Evolutionary conservation across 2,329 filamentous ascomycete genomes (phyloP).

Genomic region (Cordyceps fumosorosea): DNA sequence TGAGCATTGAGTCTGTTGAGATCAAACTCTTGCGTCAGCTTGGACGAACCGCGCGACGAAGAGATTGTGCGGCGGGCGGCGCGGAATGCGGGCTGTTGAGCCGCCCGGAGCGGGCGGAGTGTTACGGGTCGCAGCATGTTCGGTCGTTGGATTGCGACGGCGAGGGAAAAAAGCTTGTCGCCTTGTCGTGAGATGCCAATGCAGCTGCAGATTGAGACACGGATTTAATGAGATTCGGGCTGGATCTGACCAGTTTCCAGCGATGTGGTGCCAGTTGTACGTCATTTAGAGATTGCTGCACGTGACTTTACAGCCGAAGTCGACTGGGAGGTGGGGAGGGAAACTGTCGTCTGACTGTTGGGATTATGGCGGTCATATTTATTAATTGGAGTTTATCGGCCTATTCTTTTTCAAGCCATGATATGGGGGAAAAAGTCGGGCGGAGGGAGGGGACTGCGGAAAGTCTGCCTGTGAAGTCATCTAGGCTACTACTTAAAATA

Average conservation of each 20-base stretch:
- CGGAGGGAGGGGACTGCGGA: no score
- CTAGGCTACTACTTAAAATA: no score
- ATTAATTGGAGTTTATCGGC: no score
- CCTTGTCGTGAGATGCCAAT: background rate
- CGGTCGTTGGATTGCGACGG: conserved; percentile 8
- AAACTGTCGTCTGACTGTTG: no score
- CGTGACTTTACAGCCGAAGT: no score
- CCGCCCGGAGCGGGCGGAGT: conserved; percentile 18
- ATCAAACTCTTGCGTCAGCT: conserved; percentile 43
- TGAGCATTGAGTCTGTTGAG: conserved; percentile 40
- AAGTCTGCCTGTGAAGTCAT: no score
- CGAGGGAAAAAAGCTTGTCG: background rate
- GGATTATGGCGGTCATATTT: no score
- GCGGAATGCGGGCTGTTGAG: conserved; percentile 12
- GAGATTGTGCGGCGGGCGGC: conserved; percentile 23
- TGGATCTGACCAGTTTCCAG: background rate
- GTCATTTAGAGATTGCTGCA: background rate
- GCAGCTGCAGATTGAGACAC: conserved; percentile 1
- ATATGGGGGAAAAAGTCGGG: no score
- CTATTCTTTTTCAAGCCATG: no score
- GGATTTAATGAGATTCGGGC: background rate
- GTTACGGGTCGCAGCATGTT: conserved; percentile 25
- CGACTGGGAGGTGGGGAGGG: no score
- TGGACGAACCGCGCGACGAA: conserved; percentile 23
- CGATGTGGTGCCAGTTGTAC: conserved; percentile 6